Percentiles rank a stretch among this genome's conserved stretches.
Conservation (phyloP, 208 protist genomes). For the Porcisia deanei region DNA sequence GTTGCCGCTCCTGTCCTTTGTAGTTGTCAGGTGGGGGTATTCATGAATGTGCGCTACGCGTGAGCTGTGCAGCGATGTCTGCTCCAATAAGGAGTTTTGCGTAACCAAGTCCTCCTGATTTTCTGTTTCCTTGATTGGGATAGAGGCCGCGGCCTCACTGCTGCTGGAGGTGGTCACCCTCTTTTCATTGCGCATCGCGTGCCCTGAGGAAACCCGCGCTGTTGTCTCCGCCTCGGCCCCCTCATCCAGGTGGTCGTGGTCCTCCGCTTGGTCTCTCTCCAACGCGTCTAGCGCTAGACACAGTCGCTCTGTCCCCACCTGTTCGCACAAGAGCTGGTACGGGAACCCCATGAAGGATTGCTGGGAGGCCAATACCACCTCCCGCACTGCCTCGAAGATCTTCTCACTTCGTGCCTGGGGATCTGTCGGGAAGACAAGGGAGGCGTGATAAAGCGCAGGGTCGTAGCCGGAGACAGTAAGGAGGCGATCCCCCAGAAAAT, state of each 20-base stretch:
- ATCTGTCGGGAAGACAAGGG: slow-evolving; percentile 37
- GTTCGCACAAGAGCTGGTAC: slow-evolving; percentile 63
- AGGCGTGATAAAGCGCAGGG: slow-evolving; percentile 23
- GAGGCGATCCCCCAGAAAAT: slow-evolving; percentile 39
- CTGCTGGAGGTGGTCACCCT: no score
- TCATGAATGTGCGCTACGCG: slow-evolving; percentile 31
- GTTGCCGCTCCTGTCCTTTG: not conserved
- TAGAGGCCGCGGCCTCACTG: slow-evolving; percentile 11
- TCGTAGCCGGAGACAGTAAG: slow-evolving; percentile 30
- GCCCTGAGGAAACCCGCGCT: not conserved
- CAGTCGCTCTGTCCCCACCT: slow-evolving; percentile 49
- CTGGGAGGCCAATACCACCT: slow-evolving; percentile 59
- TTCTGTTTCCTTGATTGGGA: slow-evolving; percentile 4
- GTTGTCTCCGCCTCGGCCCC: not conserved
- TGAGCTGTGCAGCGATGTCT: slow-evolving; percentile 14
- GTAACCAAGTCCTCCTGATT: not conserved
- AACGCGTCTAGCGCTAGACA: slow-evolving; percentile 43
- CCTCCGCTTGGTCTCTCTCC: slow-evolving; percentile 19
- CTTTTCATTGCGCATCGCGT: not conserved
- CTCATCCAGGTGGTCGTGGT: slow-evolving; percentile 20
- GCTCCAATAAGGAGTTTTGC: slow-evolving; percentile 3
- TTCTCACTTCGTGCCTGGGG: slow-evolving; percentile 31
- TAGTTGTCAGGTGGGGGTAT: slow-evolving; percentile 11
- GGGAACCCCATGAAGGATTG: slow-evolving; percentile 76
- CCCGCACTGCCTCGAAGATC: slow-evolving; percentile 48